phyloP scores from a whole-genome alignment of 2,329 filamentous ascomycete genomes.

The Lachnum nothofagi region DNA sequence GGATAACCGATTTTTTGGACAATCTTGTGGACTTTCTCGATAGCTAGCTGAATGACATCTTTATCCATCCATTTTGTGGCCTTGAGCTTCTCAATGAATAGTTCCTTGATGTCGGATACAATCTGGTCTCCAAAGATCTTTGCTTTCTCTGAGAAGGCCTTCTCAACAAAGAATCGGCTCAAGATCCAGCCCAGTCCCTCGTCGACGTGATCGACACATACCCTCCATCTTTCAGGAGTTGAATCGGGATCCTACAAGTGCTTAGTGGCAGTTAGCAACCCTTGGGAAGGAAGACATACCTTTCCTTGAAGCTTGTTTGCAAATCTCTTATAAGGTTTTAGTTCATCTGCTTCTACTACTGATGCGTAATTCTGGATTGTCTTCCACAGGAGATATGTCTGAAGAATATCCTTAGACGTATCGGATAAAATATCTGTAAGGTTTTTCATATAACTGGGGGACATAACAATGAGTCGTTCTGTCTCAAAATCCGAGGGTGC shows the following conservation, averaged over 20 bases:
- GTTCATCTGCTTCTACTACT: constrained; percentile 53
- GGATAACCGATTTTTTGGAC: constrained; percentile 65
- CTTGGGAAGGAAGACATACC: constrained; percentile 23
- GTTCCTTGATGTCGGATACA: constrained; percentile 63
- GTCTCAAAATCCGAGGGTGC: constrained; percentile 46
- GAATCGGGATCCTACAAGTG: constrained; percentile 50
- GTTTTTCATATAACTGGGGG: constrained; percentile 55
- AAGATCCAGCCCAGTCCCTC: constrained; percentile 60
- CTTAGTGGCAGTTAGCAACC: constrained; percentile 11
- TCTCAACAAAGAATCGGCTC: constrained; percentile 65
- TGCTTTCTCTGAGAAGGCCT: constrained; percentile 60
- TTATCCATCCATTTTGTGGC: constrained; percentile 60
- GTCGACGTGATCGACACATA: constrained; percentile 55
- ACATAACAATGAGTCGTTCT: constrained; percentile 52
- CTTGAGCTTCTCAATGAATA: constrained; percentile 58
- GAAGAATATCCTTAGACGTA: constrained; percentile 50
- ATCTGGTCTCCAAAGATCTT: constrained; percentile 64
- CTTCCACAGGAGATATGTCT: constrained; percentile 62
- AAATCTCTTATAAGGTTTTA: constrained; percentile 57
- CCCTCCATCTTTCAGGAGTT: constrained; percentile 60
- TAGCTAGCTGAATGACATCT: constrained; percentile 53
- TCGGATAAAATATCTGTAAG: constrained; percentile 51
- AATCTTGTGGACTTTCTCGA: constrained; percentile 62
- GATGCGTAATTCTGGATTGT: constrained; percentile 48
- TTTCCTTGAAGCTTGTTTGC: constrained; percentile 56